Conservation (phyloP, 257 asterid species). For the Voacanga thouarsii region DNA sequence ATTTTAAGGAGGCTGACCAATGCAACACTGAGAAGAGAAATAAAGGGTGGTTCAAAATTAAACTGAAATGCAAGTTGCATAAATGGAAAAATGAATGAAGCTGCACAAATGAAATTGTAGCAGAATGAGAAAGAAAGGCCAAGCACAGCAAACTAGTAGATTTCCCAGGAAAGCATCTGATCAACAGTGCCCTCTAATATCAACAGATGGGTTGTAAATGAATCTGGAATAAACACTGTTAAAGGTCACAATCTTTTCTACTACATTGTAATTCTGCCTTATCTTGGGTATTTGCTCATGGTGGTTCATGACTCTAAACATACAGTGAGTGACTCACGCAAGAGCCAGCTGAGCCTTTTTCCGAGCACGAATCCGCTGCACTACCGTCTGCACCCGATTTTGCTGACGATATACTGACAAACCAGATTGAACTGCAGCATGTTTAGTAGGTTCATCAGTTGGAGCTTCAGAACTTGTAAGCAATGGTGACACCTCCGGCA, state of each 20-base stretch:
- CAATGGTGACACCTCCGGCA: conserved; percentile 90
- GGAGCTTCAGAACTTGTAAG: conserved; percentile 46
- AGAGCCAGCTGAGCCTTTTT: conserved; percentile 93
- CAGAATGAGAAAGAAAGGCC: conserved; percentile 5
- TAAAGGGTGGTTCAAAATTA: not conserved
- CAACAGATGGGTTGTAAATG: not conserved
- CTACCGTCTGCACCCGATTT: conserved; percentile 83
- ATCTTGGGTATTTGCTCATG: conserved; percentile 22
- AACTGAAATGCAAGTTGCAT: not conserved
- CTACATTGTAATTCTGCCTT: conserved; percentile 8
- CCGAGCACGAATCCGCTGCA: conserved; percentile 81
- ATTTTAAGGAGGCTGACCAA: conserved; percentile 9
- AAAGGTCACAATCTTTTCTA: not conserved
- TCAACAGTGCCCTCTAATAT: conserved; percentile 4
- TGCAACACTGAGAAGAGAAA: conserved; percentile 8
- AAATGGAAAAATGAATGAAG: not conserved
- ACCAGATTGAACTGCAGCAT: conserved; percentile 51
- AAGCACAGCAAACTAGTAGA: not conserved
- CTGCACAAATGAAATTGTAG: not conserved
- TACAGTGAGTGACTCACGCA: conserved; percentile 75
- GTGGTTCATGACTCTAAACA: conserved; percentile 35
- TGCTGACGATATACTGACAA: conserved; percentile 85
- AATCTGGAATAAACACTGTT: conserved; percentile 1
- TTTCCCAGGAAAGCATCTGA: not conserved
- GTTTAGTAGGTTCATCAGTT: conserved; percentile 49